Percentiles rank a stretch among this genome's conserved stretches.
Evolutionary conservation across 192 early-diverging fungal genomes (phyloP).

Genomic region (Phlyctochytrium planicorne): DNA sequence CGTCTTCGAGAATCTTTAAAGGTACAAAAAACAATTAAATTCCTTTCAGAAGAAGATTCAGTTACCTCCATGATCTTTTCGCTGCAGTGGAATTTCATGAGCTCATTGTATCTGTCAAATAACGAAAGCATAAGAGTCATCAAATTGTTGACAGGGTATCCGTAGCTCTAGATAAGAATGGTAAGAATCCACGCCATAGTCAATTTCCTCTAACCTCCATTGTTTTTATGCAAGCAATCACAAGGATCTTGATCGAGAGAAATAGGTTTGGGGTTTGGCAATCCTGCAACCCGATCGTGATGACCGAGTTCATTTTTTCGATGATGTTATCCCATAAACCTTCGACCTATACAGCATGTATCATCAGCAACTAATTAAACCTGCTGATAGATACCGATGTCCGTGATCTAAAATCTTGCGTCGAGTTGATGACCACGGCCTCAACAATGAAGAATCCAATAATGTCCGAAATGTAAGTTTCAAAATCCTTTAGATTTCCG

Average conservation of each 20-base stretch:
- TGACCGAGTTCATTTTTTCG: slow-evolving; percentile 73
- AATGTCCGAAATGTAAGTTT: slow-evolving; percentile 80
- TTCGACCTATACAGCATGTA: slow-evolving; percentile 65
- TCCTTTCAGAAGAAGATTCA: neutral
- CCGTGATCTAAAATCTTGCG: slow-evolving; percentile 85
- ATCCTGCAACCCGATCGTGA: slow-evolving; percentile 75
- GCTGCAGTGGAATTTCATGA: slow-evolving; percentile 68
- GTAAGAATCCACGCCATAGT: slow-evolving; percentile 10
- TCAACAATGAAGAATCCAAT: slow-evolving; percentile 98
- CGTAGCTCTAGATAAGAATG: slow-evolving; percentile 57
- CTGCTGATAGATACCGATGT: slow-evolving; percentile 46
- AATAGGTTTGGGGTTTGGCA: slow-evolving; percentile 81
- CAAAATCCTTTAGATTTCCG: slow-evolving; percentile 66
- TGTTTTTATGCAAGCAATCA: slow-evolving; percentile 88
- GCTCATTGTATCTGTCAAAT: slow-evolving; percentile 76
- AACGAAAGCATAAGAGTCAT: slow-evolving; percentile 72
- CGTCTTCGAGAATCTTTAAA: slow-evolving; percentile 65
- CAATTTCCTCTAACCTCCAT: slow-evolving; percentile 62
- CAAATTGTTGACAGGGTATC: slow-evolving; percentile 68
- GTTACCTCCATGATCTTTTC: slow-evolving; percentile 66
- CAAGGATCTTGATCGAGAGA: slow-evolving; percentile 69
- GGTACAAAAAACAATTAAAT: slow-evolving; percentile 81
- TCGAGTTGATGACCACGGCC: slow-evolving; percentile 81
- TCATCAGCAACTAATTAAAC: slow-evolving; percentile 12
- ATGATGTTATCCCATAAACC: slow-evolving; percentile 86